These are phyloP conservation scores for Eucalyptus curtisii DNA, from an alignment of 345 rosid genomes.

Conservation along the genomic window DNA sequence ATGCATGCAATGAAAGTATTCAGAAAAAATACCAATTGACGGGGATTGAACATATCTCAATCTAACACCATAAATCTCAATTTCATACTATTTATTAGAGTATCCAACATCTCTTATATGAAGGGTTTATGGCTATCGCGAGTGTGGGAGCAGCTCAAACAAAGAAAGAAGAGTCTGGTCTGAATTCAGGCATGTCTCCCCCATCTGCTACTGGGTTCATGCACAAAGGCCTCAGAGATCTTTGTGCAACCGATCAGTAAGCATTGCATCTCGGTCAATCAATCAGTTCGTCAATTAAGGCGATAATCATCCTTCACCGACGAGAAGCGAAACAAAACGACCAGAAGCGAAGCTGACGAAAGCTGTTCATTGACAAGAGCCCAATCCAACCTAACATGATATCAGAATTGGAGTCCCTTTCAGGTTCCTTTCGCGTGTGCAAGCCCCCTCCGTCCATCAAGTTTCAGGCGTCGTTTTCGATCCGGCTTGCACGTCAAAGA, in stretches of 20 bases:
- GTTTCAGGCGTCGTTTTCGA: neutral
- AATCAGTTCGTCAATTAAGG: neutral
- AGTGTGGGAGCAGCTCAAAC: neutral
- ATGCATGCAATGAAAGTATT: neutral
- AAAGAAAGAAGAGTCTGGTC: neutral
- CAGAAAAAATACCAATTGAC: too few species aligned
- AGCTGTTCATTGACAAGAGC: neutral
- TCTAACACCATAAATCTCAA: neutral
- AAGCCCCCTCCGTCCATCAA: fast-evolving
- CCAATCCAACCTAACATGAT: neutral
- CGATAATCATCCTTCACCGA: neutral
- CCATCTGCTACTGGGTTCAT: neutral
- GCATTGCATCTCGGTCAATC: neutral
- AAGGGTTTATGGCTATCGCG: neutral
- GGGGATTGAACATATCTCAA: neutral
- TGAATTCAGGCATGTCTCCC: neutral
- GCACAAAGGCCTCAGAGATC: neutral
- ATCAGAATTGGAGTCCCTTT: neutral
- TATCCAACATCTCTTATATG: neutral
- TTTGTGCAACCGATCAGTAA: neutral
- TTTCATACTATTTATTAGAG: neutral
- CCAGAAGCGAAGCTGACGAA: neutral
- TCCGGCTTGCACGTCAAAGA: neutral
- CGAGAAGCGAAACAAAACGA: neutral
- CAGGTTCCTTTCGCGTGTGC: neutral